These are phyloP conservation scores for Cicer arietinum DNA, from an alignment of 306 rosid species.

Conservation along the genomic window DNA sequence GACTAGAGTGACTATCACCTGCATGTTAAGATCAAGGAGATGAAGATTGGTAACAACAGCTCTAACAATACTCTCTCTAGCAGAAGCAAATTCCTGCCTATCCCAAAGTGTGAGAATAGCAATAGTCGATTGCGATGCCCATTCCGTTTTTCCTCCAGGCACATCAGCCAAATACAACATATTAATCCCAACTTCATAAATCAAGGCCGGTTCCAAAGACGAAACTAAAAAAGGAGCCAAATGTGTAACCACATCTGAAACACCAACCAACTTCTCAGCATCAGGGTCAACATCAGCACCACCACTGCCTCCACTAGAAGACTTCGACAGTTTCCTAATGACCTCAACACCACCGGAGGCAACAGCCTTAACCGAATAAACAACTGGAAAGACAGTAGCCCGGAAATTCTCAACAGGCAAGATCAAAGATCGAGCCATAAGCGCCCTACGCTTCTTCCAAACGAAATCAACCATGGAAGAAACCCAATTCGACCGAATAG, in stretches of 20 bases:
- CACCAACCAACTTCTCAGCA: slow-evolving; percentile 89
- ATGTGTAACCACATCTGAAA: slow-evolving; percentile 91
- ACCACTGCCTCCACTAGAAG: slow-evolving; percentile 47
- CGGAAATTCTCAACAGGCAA: slow-evolving; percentile 92
- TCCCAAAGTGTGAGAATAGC: slow-evolving; percentile 98
- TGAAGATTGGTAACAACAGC: slow-evolving; percentile 97
- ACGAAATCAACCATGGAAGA: slow-evolving; percentile 94
- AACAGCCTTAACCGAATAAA: slow-evolving; percentile 87
- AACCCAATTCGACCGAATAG: slow-evolving; percentile 95
- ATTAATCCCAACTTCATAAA: slow-evolving; percentile 91
- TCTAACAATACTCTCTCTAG: slow-evolving; percentile 92
- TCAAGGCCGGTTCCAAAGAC: slow-evolving; percentile 92
- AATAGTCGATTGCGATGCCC: slow-evolving; percentile 95
- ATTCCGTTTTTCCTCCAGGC: slow-evolving; percentile 97
- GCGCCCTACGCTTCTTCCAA: slow-evolving; percentile 89
- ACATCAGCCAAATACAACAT: slow-evolving; percentile 98
- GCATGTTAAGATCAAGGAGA: slow-evolving; percentile 98
- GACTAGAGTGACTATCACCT: slow-evolving; percentile 56
- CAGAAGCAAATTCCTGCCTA: slow-evolving; percentile 92
- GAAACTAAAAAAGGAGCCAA: slow-evolving; percentile 91
- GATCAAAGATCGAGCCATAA: slow-evolving; percentile 88
- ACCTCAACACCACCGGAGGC: slow-evolving; percentile 89
- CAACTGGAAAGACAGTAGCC: slow-evolving; percentile 84
- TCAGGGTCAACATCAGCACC: slow-evolving; percentile 60
- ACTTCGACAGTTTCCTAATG: slow-evolving; percentile 79